phyloP scores from a whole-genome alignment of 2,329 filamentous ascomycete genomes.

The Pseudocercospora cruenta region DNA sequence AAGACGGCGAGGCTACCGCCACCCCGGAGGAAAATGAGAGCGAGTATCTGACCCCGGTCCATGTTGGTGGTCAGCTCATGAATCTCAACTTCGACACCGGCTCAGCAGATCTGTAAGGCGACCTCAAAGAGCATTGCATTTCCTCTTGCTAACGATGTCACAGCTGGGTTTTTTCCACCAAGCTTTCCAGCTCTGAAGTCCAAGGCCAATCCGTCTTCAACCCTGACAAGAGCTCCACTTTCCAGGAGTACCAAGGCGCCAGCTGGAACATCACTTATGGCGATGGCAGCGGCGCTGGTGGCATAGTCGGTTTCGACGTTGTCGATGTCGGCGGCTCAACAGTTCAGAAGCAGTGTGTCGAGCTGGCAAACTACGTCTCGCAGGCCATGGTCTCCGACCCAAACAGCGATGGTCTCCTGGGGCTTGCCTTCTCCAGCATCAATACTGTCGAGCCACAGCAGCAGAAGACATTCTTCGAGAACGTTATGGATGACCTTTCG shows the following conservation, averaged over 20 bases:
- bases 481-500: slow-evolving; percentile 63
- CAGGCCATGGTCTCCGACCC: slow-evolving; percentile 61
- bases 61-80: slow-evolving; percentile 69
- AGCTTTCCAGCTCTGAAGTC: slow-evolving; percentile 52
- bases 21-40: slow-evolving; percentile 67
- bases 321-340: slow-evolving; percentile 69
- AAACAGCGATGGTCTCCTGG: slow-evolving; percentile 70
- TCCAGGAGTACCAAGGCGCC: slow-evolving; percentile 52
- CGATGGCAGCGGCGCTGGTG: slow-evolving; percentile 65
- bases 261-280: slow-evolving; percentile 70
- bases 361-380: slow-evolving; percentile 65
- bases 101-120: slow-evolving; percentile 67
- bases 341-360: slow-evolving; percentile 66
- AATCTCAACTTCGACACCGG: slow-evolving; percentile 77
- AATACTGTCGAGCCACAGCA: slow-evolving; percentile 60
- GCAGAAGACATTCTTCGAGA: slow-evolving; percentile 76
- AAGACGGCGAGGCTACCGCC: slow-evolving; percentile 58
- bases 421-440: slow-evolving; percentile 66
- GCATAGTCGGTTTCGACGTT: slow-evolving; percentile 68
- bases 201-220: slow-evolving; percentile 61
- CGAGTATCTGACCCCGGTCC: slow-evolving; percentile 71
- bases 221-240: slow-evolving; percentile 56
- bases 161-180: slow-evolving; percentile 71
- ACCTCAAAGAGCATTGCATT: not conserved
- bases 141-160: slow-evolving; percentile 8